Evolutionary conservation across 306 rosid species (phyloP), one percentile per base, ranked within the genome.

Genomic region (Trifolium pratense): DNA sequence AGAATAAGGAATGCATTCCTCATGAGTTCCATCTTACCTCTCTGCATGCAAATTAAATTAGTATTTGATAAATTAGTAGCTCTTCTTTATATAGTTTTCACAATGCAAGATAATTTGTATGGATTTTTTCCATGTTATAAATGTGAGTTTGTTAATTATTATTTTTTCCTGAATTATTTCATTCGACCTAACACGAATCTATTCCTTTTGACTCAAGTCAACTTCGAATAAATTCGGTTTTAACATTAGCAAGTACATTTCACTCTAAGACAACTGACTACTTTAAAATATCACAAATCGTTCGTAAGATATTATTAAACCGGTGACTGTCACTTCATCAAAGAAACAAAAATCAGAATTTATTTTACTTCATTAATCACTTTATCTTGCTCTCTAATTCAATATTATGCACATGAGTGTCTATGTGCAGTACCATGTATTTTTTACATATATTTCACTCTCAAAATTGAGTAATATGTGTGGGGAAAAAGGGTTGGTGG

Each of bases 61-160:
- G 31, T 26, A 34, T 25, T 56, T 56, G 62, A 56, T 56, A 56
- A 56, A 11, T 56, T 53, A 61, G 7, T 21, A 59, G 53, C 23
- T 48, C 49, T 77, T 82, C 81, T 58, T 75, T 72, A 46, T 56
- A 64, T 70, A 9, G 5, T 32, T 71, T 51, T 6, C 21, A 55
- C 45, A 59, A 7, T 69, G 63, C 60, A 45, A 29, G 49, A 43
- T 13, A 43, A 12, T 16, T 43, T 43, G 49, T 9, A 34, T 13
- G 12, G 14, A 17, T 39, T 37, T 64, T 17, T 9, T 14, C 67
- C 13, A n/a, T 15, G 14, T 34, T n/a, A 16, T 32, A 31, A 61
- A 16, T 34, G 51, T 39, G 17, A 53, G 68, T 51, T 51, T n/a
- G 18, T 64, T 5, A 37, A 1, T 2, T 10, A 32, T 32, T 32